A percentile compares a stretch with the other conserved stretches of the same genome.
Conservation (phyloP, 306 rosid genomes). For the Leucaena leucocephala region DNA sequence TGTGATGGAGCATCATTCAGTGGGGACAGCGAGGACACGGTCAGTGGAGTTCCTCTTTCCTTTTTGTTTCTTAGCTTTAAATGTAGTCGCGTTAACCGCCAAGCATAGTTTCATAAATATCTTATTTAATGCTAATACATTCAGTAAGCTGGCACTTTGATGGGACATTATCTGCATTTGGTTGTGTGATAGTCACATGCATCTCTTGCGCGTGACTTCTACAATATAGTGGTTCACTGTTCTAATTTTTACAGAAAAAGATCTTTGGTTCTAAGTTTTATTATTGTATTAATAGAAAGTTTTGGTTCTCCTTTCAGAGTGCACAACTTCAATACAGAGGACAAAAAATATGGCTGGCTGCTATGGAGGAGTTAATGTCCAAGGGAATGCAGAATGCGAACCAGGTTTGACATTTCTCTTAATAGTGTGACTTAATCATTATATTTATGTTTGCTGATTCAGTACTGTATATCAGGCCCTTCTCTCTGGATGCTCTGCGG, state of each 20-base stretch:
- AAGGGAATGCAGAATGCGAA: conserved; percentile 76
- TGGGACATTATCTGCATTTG: background rate
- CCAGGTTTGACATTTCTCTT: conserved; percentile 56
- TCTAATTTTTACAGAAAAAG: background rate
- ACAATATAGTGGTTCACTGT: background rate
- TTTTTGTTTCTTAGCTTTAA: background rate
- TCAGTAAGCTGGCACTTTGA: conserved; percentile 1
- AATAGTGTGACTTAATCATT: conserved; percentile 7
- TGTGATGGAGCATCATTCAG: conserved; percentile 88
- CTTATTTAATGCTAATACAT: background rate
- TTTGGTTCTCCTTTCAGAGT: conserved; percentile 52
- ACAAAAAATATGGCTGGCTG: conserved; percentile 81
- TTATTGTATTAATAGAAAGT: conserved; percentile 29
- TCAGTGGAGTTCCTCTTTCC: conserved; percentile 27
- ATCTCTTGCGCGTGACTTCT: background rate
- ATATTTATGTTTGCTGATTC: conserved; percentile 22
- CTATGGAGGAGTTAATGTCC: conserved; percentile 76
- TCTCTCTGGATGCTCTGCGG: conserved; percentile 96
- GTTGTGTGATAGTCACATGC: background rate
- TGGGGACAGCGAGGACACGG: conserved; percentile 74
- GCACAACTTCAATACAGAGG: conserved; percentile 82
- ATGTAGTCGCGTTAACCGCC: background rate
- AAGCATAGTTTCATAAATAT: background rate
- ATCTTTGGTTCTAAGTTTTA: conserved; percentile 17
- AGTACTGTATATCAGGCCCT: conserved; percentile 59